These are phyloP conservation scores for Astragalus glycyphyllos DNA, from an alignment of 306 rosid genomes.

Conservation along the genomic window DNA sequence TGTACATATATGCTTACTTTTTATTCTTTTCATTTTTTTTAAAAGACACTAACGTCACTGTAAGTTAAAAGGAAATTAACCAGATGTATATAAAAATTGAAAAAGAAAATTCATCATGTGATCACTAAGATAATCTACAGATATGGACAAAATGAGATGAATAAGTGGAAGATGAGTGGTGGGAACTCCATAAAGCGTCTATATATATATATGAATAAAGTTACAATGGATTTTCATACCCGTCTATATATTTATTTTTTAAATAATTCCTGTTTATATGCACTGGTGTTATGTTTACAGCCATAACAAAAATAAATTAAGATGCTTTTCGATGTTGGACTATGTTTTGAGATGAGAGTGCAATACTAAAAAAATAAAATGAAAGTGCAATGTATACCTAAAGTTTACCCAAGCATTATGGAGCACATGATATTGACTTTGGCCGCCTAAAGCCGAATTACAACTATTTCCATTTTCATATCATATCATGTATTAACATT, in stretches of 20 bases:
- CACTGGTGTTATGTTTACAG: neutral
- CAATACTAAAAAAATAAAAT: slow-evolving; percentile 13
- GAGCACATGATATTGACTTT: slow-evolving; percentile 44
- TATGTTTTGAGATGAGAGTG: slow-evolving; percentile 42
- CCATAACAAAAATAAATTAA: slow-evolving; percentile 16
- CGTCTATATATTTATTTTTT: neutral
- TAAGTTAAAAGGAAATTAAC: neutral
- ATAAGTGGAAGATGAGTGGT: slow-evolving; percentile 15
- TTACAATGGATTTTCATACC: slow-evolving; percentile 29
- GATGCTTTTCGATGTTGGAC: slow-evolving; percentile 41
- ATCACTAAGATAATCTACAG: slow-evolving; percentile 20
- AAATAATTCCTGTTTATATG: neutral
- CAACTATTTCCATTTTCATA: neutral
- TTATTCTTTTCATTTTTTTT: neutral
- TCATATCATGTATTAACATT: no score
- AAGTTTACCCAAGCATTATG: slow-evolving; percentile 43
- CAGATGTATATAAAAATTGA: slow-evolving; percentile 5
- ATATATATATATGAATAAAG: slow-evolving; percentile 29
- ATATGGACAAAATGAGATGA: neutral
- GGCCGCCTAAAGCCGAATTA: slow-evolving; percentile 12
- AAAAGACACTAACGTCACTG: neutral
- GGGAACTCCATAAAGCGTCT: slow-evolving; percentile 44
- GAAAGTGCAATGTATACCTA: neutral
- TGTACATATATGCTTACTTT: slow-evolving; percentile 1
- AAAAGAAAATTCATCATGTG: neutral